phyloP scores from a whole-genome alignment of 108 stramenopile genomes.

The Conticribra guillardii region DNA sequence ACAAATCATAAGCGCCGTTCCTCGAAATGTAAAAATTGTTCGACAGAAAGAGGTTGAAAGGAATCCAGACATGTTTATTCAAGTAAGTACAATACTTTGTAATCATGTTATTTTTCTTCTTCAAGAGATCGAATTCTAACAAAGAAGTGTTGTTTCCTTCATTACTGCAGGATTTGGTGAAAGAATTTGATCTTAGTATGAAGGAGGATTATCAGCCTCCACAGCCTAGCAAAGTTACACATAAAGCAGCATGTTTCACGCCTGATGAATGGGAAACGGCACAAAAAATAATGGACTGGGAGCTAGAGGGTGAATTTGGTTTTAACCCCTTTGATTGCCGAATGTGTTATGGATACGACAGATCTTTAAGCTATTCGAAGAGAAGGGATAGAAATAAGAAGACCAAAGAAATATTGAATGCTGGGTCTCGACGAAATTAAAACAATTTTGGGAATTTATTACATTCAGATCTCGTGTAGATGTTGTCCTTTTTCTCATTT shows the following conservation, averaged over 20 bases:
- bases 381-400: slow-evolving; percentile 26
- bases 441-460: too few relatives aligned
- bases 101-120: background rate
- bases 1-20: slow-evolving; percentile 31
- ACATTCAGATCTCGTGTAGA: too few relatives aligned
- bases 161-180: slow-evolving; percentile 13
- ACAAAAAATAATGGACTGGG: slow-evolving; percentile 47
- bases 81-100: slow-evolving; percentile 4
- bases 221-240: slow-evolving; percentile 15
- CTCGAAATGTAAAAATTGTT: slow-evolving; percentile 39
- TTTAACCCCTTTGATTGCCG: slow-evolving; percentile 48
- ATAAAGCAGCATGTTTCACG: slow-evolving; percentile 21
- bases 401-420: slow-evolving; percentile 10
- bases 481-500: too few relatives aligned
- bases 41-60: slow-evolving; percentile 34
- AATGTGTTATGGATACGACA: slow-evolving; percentile 54
- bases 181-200: slow-evolving; percentile 10
- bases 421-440: background rate
- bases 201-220: slow-evolving; percentile 3
- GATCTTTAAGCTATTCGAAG: slow-evolving; percentile 21
- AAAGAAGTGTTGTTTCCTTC: background rate
- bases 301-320: slow-evolving; percentile 45
- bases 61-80: slow-evolving; percentile 33
- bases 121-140: background rate
- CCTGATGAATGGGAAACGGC: slow-evolving; percentile 31